Evolutionary conservation across 192 early-diverging fungal species (phyloP), one percentile per base, ranked within the genome.

Genomic region (Entomortierella lignicola): DNA sequence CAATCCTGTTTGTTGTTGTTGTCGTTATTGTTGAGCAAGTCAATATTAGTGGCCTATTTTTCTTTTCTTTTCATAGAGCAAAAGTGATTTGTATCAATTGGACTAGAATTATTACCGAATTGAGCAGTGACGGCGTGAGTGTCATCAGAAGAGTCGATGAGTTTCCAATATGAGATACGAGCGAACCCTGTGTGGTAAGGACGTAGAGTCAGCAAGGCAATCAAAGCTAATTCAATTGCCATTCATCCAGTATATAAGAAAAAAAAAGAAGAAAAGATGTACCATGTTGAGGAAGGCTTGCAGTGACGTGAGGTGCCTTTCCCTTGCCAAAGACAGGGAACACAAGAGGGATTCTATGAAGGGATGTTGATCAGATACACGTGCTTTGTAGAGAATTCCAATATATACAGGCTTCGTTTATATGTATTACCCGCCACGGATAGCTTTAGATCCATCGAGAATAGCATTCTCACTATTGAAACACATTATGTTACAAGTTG

Each of bases 361-460:
- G n/a, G n/a, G n/a, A n/a, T n/a, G n/a, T n/a, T n/a, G n/a, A n/a
- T n/a, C n/a, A n/a, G n/a, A n/a, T n/a, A n/a, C n/a, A n/a, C n/a
- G n/a, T n/a, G n/a, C n/a, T n/a, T n/a, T n/a, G n/a, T n/a, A n/a
- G n/a, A n/a, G n/a, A n/a, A n/a, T n/a, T n/a, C n/a, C n/a, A n/a
- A n/a, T n/a, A n/a, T n/a, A n/a, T n/a, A n/a, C n/a, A n/a, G n/a
- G n/a, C n/a, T n/a, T n/a, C n/a, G n/a, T n/a, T n/a, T n/a, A n/a
- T n/a, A n/a, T 34, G 84, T 11, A 18, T 58, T 66, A 79, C 71
- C 94, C 94, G 57, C 93, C 96, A 42, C 98, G 96, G 65, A 98
- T 93, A 1, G 96, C 92, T 86, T 96, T 98, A 79, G 90, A 89
- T 37, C 95, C 96, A 77, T 99, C 91, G 1, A 96, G 82, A 32